These are phyloP conservation scores for Flaveria bidentis DNA, from an alignment of 129 eudicot species.

Conservation along the genomic window DNA sequence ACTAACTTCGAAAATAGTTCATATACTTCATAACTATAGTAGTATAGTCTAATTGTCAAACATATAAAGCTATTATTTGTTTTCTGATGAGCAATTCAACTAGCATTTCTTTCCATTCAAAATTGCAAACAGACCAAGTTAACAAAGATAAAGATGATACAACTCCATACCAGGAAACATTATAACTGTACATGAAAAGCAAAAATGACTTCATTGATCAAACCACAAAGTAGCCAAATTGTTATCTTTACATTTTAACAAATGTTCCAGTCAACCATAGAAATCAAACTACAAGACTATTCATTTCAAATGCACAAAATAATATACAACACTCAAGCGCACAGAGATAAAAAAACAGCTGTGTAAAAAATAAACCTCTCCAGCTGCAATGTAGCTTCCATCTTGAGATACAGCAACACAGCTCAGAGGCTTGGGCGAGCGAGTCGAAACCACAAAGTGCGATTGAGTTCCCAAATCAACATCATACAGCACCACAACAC, in stretches of 20 bases:
- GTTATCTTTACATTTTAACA: slow-evolving; percentile 1
- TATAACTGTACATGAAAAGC: too few species aligned
- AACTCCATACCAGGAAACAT: not conserved
- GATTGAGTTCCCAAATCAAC: slow-evolving; percentile 50
- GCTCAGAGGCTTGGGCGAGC: slow-evolving; percentile 55
- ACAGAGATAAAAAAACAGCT: not conserved
- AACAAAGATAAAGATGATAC: not conserved
- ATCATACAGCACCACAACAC: slow-evolving; percentile 66
- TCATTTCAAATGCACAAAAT: not conserved
- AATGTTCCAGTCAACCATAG: not conserved
- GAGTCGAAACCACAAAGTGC: slow-evolving; percentile 47
- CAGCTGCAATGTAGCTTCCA: slow-evolving; percentile 67
- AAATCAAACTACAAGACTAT: slow-evolving; percentile 9
- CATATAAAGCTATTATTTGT: not conserved
- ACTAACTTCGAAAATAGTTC: not conserved
- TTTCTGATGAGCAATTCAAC: not conserved
- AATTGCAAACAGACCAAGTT: slow-evolving; percentile 8
- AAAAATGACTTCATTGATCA: too few species aligned
- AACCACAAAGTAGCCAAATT: not conserved
- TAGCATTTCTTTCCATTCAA: slow-evolving; percentile 9
- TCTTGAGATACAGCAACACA: slow-evolving; percentile 55
- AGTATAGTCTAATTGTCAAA: slow-evolving; percentile 6
- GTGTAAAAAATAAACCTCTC: slow-evolving; percentile 49
- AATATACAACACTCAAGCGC: slow-evolving; percentile 11
- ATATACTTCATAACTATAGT: not conserved